Evolutionary conservation across 306 rosid genomes (phyloP), one percentile per base, ranked within the genome.

Genomic region (Cajanus cajan): DNA sequence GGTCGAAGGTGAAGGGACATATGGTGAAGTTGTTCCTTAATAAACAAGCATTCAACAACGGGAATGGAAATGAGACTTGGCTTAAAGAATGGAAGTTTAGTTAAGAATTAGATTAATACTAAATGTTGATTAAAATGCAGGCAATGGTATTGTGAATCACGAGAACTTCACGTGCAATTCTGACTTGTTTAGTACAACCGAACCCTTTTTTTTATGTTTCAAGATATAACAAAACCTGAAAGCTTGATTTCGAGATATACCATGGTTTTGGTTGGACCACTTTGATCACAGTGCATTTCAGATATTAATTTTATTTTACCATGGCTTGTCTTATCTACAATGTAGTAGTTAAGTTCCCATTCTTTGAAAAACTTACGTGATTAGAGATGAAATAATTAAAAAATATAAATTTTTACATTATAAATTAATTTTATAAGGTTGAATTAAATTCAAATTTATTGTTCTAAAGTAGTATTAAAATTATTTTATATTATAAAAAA

Each of bases 161-260:
- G 76, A 92, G 90, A 88, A 73, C 82, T 90, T 87, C 98, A 92
- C 97, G 97, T 92, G 98, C 94, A 87, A 86, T 58, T 80, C 92
- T 92, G 92, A 82, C 82, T 81, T 84, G 87, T 77, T 83, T 80
- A 76, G 67, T 71, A 82, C 83, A 85, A 77, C 76, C 62, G 12
- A 57, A 54, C 33, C 74, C 57, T 7, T 2, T 66, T 40, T 66
- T 37, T 70, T 4, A 48, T 62, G 79, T 41, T 59, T 43, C 24
- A 71, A 44, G 75, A 16, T 68, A 70, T 63, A 80, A 81, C 74
- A 75, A 70, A 52, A 81, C 76, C 73, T 71, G 78, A 18, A 48
- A 84, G 43, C 76, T 78, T 82, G 87, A 82, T 81, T 63, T 47
- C 58, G 82, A 83, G 41, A 78, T 68, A 81, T 55, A 69, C 75